Evolutionary conservation across 441 rosid species (phyloP), one percentile per base, ranked within the genome.

Genomic region (Adansonia gregorii): DNA sequence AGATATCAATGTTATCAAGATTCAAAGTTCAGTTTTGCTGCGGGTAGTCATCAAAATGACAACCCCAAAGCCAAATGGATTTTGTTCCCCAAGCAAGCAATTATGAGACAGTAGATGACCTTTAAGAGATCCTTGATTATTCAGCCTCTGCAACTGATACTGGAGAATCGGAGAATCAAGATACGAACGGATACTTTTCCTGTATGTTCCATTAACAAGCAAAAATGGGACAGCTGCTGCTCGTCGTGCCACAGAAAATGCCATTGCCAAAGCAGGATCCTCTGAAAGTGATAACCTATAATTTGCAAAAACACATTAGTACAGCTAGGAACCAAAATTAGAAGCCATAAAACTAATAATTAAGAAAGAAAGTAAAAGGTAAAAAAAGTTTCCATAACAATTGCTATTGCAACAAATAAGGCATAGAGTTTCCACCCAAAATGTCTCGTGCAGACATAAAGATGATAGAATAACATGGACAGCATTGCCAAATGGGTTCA

Each of bases 181-280:
- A 85, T 94, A 94, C 76, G 98, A 88, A 78, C 98, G 91, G 72
- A 91, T 83, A 11, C 94, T 93, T 86, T 92, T 97, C 81, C 99
- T 84, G 78, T 97, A 94, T 55, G 99, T 97, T 85, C 99, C 99
- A 87, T 97, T 97, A 59, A 94, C 98, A 67, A 97, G 99, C 76
- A 97, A 90, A 51, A 91, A 73, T 27, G 99, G 99, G 67, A 94
- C 94, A 78, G 98, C 98, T 77, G 99, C 98, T 82, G 98, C 98
- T 85, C 98, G 86, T 67, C 98, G 89, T 64, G 98, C 88, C 81
- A 93, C 99, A 64, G 99, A 94, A 83, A 97, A 94, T 66, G 98
- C 99, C 99, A 97, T 97, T 80, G 98, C 98, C 81, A 97, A 84
- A 77, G 99, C 97, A 85, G 97, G 97, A 87, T 97, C 99, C 86